Evolutionary conservation across 352 stramenopile species (phyloP), one percentile per base, ranked within the genome.

Genomic region (Phytophthora fragariaefolia): DNA sequence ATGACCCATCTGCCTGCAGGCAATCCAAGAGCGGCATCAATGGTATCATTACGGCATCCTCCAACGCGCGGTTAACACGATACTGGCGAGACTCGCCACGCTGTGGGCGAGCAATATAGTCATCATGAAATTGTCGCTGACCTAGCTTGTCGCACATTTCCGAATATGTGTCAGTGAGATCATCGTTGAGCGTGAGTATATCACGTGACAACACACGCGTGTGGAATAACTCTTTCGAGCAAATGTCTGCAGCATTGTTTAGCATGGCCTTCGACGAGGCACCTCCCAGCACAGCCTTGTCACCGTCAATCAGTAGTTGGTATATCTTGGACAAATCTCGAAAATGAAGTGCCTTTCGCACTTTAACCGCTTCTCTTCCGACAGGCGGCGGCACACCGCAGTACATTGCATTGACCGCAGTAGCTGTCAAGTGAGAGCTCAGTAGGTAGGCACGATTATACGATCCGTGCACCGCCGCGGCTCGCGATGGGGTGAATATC

Each of bases 401-500:
- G 17, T 75, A 67, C 63, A 71, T 71, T 5, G 27, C 46, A 46
- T 76, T 65, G 17, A 80, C 56, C 0, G 59, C 49, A 4, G 61
- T 58, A 1, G 66, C 60, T 24, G 64, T 73, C 48, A 72, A 52
- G 50, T 73, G 52, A 1, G 58, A 69, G 51, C 66, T 77, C 0
- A 69, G 32, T 9, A 82, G 50, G 28, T 79, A 79, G 1, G 60
- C 47, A 0, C 68, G 67, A 20, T 56, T 63, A 38, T 63, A 79
- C 23, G 57, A 56, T 8, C 71, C 74, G 17, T 69, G 58, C 4
- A 36, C 40, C 4, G 60, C 71, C 13, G 60, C 60, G 3, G 57
- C 62, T 6, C 71, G 61, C 4, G 74, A 78, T 6, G 74, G 64
- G 3, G 67, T 72, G 40, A 82, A 82, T 5, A 80, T 66, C 23